phyloP scores from a whole-genome alignment of 192 early-diverging fungal genomes.

The Podila minutissima region DNA sequence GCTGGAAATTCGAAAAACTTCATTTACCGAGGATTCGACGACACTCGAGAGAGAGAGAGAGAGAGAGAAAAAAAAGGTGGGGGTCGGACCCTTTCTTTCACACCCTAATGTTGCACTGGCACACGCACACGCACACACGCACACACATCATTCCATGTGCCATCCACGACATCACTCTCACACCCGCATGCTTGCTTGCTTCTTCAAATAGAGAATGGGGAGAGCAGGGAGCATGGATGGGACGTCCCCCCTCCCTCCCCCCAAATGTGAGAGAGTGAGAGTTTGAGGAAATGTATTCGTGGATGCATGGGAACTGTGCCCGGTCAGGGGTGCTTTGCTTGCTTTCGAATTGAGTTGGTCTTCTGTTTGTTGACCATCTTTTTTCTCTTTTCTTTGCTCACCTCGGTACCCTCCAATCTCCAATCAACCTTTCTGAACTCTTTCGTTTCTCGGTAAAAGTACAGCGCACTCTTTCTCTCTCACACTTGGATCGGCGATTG shows the following conservation, averaged over 20 bases:
- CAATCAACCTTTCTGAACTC: no score
- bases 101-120: no score
- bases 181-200: no score
- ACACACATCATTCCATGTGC: background rate
- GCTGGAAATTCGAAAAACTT: constrained; percentile 30
- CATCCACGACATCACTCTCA: background rate
- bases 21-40: constrained; percentile 32
- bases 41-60: background rate
- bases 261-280: no score
- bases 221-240: no score
- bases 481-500: background rate
- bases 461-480: background rate
- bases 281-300: no score
- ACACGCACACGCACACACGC: background rate
- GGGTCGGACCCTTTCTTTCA: no score
- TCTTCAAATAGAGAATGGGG: no score
- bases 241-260: no score
- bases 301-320: background rate
- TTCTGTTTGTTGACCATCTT: background rate
- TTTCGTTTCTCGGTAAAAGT: no score
- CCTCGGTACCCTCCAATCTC: background rate
- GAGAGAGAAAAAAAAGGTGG: background rate
- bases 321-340: background rate
- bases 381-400: background rate
- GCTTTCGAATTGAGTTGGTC: background rate